phyloP scores from a whole-genome alignment of 139 green algal genomes.

The Picochlorum sp. region DNA sequence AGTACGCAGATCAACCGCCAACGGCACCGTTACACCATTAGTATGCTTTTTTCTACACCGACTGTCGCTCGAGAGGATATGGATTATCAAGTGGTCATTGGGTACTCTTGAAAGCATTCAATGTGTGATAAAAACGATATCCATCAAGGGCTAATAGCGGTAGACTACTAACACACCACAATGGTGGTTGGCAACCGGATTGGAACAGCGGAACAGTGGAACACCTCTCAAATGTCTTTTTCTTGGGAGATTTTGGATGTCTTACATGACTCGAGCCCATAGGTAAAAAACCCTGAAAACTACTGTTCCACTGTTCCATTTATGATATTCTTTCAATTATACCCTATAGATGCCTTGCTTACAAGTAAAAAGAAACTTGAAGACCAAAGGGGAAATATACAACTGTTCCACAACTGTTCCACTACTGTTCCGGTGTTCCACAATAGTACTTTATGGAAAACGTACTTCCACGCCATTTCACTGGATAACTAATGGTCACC shows the following conservation, averaged over 20 bases:
- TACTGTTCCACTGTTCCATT: constrained; percentile 6
- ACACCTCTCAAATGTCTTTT: constrained; percentile 3
- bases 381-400: constrained; percentile 3
- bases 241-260: constrained; percentile 5
- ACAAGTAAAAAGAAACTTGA: constrained; percentile 6
- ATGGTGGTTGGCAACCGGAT: not conserved
- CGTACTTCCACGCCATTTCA: not conserved
- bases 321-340: constrained; percentile 7
- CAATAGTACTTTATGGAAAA: constrained; percentile 2
- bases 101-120: constrained; percentile 3
- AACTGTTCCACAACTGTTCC: constrained; percentile 3
- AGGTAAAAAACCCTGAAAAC: not conserved
- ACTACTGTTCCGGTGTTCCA: constrained; percentile 5
- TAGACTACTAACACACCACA: not conserved
- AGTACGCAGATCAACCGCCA: constrained; percentile 2
- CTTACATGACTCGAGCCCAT: constrained; percentile 4
- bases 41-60: constrained; percentile 5
- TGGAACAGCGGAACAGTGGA: constrained; percentile 4
- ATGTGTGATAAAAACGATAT: constrained; percentile 3
- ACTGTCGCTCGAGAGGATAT: constrained; percentile 5
- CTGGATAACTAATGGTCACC: not conserved
- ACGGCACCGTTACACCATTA: constrained; percentile 1
- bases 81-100: constrained; percentile 3
- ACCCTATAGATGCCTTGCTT: constrained; percentile 2
- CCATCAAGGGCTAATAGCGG: constrained; percentile 2